Evolutionary conservation across 768 basidiomycete species (phyloP).

Genomic region (Melanogaster broomeanus): DNA sequence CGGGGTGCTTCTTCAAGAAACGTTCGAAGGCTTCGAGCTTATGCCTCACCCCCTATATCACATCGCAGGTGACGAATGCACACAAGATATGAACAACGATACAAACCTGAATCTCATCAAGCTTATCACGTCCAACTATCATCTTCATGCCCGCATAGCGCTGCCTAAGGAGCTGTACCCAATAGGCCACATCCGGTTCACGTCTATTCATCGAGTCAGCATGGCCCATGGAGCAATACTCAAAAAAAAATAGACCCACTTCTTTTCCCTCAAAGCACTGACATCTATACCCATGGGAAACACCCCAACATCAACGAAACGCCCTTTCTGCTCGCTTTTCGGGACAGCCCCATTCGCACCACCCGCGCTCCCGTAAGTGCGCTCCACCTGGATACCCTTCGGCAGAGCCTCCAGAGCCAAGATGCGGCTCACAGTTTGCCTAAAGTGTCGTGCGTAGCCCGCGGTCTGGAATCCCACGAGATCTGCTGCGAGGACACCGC

Average conservation of each 20-base stretch:
- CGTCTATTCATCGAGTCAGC: conserved; percentile 41
- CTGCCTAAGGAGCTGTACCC: conserved; percentile 77
- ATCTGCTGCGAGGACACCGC: conserved; percentile 91
- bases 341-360: background rate
- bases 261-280: conserved; percentile 60
- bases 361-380: conserved; percentile 8
- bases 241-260: conserved; percentile 39
- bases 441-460: conserved; percentile 79
- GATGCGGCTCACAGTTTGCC: conserved; percentile 83
- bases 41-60: conserved; percentile 65
- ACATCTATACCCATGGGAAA: conserved; percentile 93
- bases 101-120: conserved; percentile 76
- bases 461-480: conserved; percentile 92
- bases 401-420: conserved; percentile 79
- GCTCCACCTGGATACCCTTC: conserved; percentile 72
- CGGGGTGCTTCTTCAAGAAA: conserved; percentile 78
- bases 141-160: conserved; percentile 86
- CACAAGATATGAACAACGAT: background rate
- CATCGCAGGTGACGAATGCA: background rate
- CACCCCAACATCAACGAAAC: conserved; percentile 85
- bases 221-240: conserved; percentile 1
- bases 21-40: conserved; percentile 83
- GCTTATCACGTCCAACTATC: conserved; percentile 85
- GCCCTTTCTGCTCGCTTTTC: conserved; percentile 32
- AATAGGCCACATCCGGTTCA: conserved; percentile 78